Base-by-base conservation (phyloP, 345 rosid species). In the Kandelia obovata region DNA sequence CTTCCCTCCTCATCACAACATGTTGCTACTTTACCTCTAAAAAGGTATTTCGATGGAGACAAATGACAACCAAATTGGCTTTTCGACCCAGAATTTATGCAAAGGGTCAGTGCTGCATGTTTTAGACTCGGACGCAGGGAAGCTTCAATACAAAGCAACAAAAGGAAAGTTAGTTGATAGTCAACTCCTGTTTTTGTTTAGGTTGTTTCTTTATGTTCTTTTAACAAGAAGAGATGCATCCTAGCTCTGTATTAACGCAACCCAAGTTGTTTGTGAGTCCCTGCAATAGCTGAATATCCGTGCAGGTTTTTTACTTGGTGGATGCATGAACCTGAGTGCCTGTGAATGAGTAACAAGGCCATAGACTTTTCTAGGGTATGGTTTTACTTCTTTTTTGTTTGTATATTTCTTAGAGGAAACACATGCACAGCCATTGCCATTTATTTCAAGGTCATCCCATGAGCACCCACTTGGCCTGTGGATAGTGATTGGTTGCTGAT, bases 381-480 rank as follows among this genome's bases (percentile, higher is more conserved):
- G 53, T 39, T 6, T 73, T 7, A 58, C n/a, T 35, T 55, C 6
- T 20, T 1, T 9, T 49, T 65, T 62, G 52, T 65, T 7, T 8
- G n/a, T 23, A 6, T 60, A 53, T 65, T 51, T 56, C 30, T 37
- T 25, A n/a, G 39, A 13, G 20, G 68, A 65, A 78, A 67, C 15
- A 58, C 43, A 6, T 19, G 74, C 46, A 58, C 55, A 62, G 66
- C 51, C n/a, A 26, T 65, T 77, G 74, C 80, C 66, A 73, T 61
- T 27, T 58, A 39, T 58, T 53, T 32, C 2, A 28, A 65, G 65
- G 32, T 39, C 13, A 43, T 67, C 76, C 68, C 77, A 71, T 43
- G 71, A 68, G 31, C 68, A 59, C 58, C 49, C 82, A 70, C 77
- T 65, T 73, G 83, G 75, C 47, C 11, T 35, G 3, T 60, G 67